Base-by-base conservation (phyloP, 1,284 basidiomycete genomes). In the Erythrobasidium hasegawianum region DNA sequence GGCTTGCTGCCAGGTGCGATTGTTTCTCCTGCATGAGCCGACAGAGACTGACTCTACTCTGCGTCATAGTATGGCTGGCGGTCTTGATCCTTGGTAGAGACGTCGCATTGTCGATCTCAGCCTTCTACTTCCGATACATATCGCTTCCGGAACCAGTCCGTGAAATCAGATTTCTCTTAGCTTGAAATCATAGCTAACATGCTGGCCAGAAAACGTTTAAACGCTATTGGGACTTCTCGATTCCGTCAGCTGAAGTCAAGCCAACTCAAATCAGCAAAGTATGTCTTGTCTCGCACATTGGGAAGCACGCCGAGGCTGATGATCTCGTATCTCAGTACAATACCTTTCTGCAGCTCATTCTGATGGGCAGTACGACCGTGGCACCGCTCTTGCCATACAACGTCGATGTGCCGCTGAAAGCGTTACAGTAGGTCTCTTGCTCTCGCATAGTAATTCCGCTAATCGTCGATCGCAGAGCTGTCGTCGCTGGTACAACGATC, bases 161-260 rank as follows among this genome's bases (percentile, higher is more conserved):
- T n/a, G n/a, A n/a, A n/a, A 76, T 3, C 18, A 40, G 38, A 5
- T 22, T 33, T 7, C 54, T 1, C 57, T 7, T 26, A 18, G 8
- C 20, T 38, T 57, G 10, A 2, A 18, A 20, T n/a, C 29, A 38
- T 57, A 9, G 24, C 27, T 45, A 27, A 20, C 52, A 13, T 33
- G 11, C 26, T 13, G 7, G 1, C 33, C 40, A 65, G 69, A 94
- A 95, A 86, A 97, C 93, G 0, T 86, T 91, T 73, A 76, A 80
- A 53, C 84, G 95, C 41, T 98, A 97, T 78, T 97, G 92, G 87
- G 90, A 97, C 76, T 90, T 95, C 68, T 88, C 88, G 13, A 86
- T 97, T 68, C 93, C 95, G 1, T 93, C 90, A 0, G 95, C 91
- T 0, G 91, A 95, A 77, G 92, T 97, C 7, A 84, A 85, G 27